These are phyloP conservation scores for Neurospora pannonica DNA, from an alignment of 495 filamentous ascomycete genomes.

Conservation along the genomic window DNA sequence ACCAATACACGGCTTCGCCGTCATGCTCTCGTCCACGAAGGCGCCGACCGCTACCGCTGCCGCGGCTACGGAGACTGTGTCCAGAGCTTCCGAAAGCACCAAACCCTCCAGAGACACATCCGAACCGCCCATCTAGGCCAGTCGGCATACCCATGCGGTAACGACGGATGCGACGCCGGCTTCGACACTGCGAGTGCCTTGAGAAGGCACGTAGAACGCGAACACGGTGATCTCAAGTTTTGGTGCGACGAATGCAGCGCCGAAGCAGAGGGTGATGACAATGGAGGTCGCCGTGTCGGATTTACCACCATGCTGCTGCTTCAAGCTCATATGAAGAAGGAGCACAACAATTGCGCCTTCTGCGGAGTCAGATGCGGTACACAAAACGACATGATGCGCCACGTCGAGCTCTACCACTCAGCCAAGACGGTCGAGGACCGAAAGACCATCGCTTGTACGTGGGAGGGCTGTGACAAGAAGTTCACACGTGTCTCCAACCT, in stretches of 20 bases:
- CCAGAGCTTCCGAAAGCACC: conserved; percentile 77
- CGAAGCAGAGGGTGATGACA: conserved; percentile 15
- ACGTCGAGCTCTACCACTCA: conserved; percentile 62
- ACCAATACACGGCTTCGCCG: conserved; percentile 63
- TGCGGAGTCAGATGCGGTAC: conserved; percentile 57
- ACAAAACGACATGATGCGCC: conserved; percentile 52
- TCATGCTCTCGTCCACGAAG: conserved; percentile 59
- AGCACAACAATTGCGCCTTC: conserved; percentile 64
- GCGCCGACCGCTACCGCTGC: conserved; percentile 60
- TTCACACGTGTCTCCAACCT: conserved; percentile 77
- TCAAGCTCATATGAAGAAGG: conserved; percentile 57
- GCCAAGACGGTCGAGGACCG: conserved; percentile 51
- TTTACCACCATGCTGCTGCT: conserved; percentile 66
- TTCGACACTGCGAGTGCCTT: conserved; percentile 65
- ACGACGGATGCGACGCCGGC: conserved; percentile 54
- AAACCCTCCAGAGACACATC: conserved; percentile 78
- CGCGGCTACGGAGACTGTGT: conserved; percentile 64
- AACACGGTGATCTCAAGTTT: conserved; percentile 60
- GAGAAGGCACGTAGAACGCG: conserved; percentile 56
- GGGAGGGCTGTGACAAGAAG: conserved; percentile 53
- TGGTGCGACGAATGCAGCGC: conserved; percentile 59
- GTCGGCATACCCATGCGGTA: conserved; percentile 59
- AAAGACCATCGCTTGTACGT: conserved; percentile 53
- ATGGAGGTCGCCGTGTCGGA: conserved; percentile 28
- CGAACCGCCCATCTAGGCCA: conserved; percentile 57